Percentiles rank a stretch among this genome's conserved stretches.
Conservation (phyloP, 768 basidiomycete species). For the Phylloporus rhodoxanthus region DNA sequence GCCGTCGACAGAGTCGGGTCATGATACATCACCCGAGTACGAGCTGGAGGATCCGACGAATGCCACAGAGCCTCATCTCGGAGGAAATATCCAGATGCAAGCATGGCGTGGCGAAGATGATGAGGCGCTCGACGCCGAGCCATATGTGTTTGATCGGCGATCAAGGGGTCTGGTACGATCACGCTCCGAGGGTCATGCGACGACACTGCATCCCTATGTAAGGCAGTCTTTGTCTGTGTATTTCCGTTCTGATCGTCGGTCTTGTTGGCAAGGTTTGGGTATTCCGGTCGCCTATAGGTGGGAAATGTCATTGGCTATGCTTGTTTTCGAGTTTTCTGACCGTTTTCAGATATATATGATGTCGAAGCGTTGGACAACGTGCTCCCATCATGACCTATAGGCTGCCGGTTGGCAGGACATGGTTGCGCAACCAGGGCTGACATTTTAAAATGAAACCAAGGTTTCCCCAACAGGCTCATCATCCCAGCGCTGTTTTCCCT, state of each 20-base stretch:
- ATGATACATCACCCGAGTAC: conserved; percentile 36
- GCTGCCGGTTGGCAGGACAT: neutral
- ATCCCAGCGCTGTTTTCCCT: conserved; percentile 2
- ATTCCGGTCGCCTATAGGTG: conserved; percentile 31
- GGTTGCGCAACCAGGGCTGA: neutral
- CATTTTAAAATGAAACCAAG: neutral
- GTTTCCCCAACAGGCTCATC: neutral
- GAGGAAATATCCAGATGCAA: conserved; percentile 23
- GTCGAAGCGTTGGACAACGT: conserved; percentile 21
- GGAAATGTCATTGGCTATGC: neutral
- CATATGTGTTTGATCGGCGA: conserved; percentile 25
- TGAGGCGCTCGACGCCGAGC: conserved; percentile 13
- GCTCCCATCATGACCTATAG: conserved; percentile 16
- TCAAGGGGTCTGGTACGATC: conserved; percentile 27
- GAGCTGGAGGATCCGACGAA: conserved; percentile 31
- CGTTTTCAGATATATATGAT: conserved; percentile 25
- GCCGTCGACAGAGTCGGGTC: conserved; percentile 20
- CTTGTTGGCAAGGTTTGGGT: conserved; percentile 20
- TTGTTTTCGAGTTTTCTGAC: neutral
- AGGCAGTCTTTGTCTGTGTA: conserved; percentile 1
- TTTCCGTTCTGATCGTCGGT: conserved; percentile 7
- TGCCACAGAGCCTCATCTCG: conserved; percentile 7
- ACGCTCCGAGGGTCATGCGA: conserved; percentile 25
- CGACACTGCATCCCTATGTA: conserved; percentile 28
- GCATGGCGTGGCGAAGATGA: conserved; percentile 14